Evolutionary conservation across 345 rosid genomes (phyloP), one percentile per base, ranked within the genome.

Genomic region (Raphanus raphanistrum): DNA sequence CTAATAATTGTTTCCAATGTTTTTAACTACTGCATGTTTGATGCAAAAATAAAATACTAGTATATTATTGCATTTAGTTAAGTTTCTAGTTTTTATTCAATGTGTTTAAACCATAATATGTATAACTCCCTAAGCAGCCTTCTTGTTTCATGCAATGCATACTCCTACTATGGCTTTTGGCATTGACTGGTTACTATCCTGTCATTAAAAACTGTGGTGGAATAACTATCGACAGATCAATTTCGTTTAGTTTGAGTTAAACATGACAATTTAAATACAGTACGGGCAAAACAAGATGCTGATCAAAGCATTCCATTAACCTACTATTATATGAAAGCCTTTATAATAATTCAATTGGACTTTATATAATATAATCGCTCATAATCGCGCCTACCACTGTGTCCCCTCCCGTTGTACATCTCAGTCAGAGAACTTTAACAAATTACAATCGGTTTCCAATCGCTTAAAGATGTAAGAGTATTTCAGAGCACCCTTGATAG

Each of bases 261-360:
- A 7, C 25, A 67, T 27, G 38, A n/a, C 38, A 61, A 61, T 13
- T 45, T n/a, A 0, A 26, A 21, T 13, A 52, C 16, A 67, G 27
- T 8, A 21, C 21, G 21, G 21, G 21, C 9, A 26, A 11, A 28
- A 28, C n/a, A 68, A 4, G 15, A n/a, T 68, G 60, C 15, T 48
- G 60, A 68, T 68, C n/a, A 48, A n/a, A 28, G 11, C 59, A 55
- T 28, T 68, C 15, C 61, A 68, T 38, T 17, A 68, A 50, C 41
- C 28, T 27, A 68, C 27, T 48, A 15, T 13, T 29, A 31, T 26
- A 6, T 2, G 6, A 60, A 60, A 11, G 33, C 15, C 36, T 61
- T 28, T 54, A 10, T 9, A 10, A 59, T 59, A 32, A 7, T 62
- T 62, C 43, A 31, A 31, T 6, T 61, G 6, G 25, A n/a, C 11